Base-by-base conservation (phyloP, 208 protist species). In the Phytomonas serpens region DNA sequence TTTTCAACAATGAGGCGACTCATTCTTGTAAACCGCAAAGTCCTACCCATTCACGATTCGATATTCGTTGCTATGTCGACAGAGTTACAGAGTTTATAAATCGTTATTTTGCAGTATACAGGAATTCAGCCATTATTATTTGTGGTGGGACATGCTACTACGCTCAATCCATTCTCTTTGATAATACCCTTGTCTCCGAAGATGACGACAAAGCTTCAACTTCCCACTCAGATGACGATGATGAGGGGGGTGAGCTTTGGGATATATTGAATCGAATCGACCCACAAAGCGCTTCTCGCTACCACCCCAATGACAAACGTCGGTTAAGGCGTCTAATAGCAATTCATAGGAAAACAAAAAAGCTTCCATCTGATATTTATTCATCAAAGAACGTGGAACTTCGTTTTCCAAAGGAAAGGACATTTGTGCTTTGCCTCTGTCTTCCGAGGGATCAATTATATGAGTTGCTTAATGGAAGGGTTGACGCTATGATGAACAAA, bases 121-220 rank as follows among this genome's bases (percentile, higher is more conserved):
- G 63, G 13, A 69, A 80, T 61, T 79, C 57, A 27, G 88, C 87
- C 16, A 68, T 94, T 69, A 74, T 94, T 71, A 67, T 97, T 33
- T 97, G 92, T 64, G 91, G 90, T 23, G 89, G 91, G 38, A 92
- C 85, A 2, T 85, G 81, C 51, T 95, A 93, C 68, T 94, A 93
- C 67, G 63, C 77, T 6, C 88, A 95, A 64, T 72, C 86, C 2
- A 62, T 96, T 10, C 67, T 96, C 2, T 92, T 96, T 66, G 52
- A 61, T 29, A 84, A 89, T 62, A 74, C 74, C 23, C 80, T 94
- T 16, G 82, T 84, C 30, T 23, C 68, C 61, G 73, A 77, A 30
- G n/a, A 36, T 23, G 29, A 68, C n/a, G 29, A 10, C 6, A 3
- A 1, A 23, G 36, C 14, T 9, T 13, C 37, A 16, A 38, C n/a